Evolutionary conservation across 371 early-diverging fungal species (phyloP), one percentile per base, ranked within the genome.

Genomic region (Aphelidium insulamus): DNA sequence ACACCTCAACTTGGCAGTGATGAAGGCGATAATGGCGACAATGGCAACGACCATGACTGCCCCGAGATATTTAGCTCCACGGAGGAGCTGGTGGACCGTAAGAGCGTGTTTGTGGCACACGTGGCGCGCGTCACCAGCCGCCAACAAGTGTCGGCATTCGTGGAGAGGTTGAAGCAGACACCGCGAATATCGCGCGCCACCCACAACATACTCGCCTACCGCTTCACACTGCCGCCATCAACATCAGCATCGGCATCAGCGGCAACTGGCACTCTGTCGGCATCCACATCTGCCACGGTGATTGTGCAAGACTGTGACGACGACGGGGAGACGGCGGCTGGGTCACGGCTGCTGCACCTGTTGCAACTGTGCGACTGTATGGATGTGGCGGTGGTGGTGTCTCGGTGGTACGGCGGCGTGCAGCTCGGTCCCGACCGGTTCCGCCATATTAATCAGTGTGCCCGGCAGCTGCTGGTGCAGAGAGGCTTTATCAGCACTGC

Each of bases 321-420:
- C 47, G 80, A 80, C 36, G 80, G 80, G 12, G 80, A 80, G 49
- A 65, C 70, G 12, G 73, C 77, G 17, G 80, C 80, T 16, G 78
- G 80, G 21, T 63, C 72, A 21, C 57, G 85, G n/a, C 39, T 85
- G 10, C 39, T 69, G 21, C 75, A 78, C 46, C 46, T 85, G 34
- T 48, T 91, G 49, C 68, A 82, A 36, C 59, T 77, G 10, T 37
- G 76, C 22, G 70, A 71, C 14, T 70, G 65, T 2, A 54, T 53
- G 23, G 72, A 86, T 49, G 74, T 74, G 0, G 57, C 78, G 6
- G 86, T 85, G 2, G 67, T 86, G 0, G 86, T 88, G 6, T 62
- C 75, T 3, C 55, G 92, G 25, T 88, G 83, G 84, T 91, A 71
- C 49, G 88, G 92, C 4, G 92, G 90, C 22, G 62, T 74, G 12